Evolutionary conservation across 1,284 basidiomycete genomes (phyloP), one percentile per base, ranked within the genome.

Genomic region (Cerrena zonata): DNA sequence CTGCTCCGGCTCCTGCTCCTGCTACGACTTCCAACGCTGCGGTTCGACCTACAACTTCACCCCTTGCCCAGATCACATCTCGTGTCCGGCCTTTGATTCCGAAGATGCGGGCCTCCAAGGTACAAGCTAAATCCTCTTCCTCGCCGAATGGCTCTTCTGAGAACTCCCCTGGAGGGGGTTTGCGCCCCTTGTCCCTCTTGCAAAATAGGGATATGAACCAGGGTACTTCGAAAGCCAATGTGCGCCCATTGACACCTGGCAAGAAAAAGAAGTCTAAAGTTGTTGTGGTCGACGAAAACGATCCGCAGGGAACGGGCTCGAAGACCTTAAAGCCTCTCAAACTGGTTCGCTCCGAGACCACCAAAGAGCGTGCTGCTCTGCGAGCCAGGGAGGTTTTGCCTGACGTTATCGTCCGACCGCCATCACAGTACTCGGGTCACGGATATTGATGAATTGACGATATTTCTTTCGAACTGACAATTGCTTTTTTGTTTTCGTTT

Each of bases 171-270:
- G 67, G 63, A 2, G 58, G 60, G 12, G 77, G 77, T 57, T 72
- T 82, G 58, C 82, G 79, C 57, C 78, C 74, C 50, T 74, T 88
- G 56, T 75, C 78, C 30, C 74, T 89, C 58, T 73, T 88, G 65
- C 75, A 79, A 65, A 76, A 82, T 56, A 78, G 78, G 56, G 70
- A 76, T 62, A 58, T 66, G 47, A 80, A 77, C 60, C 57, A 55
- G 48, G 56, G 48, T 53, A 38, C 50, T 23, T 22, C 41, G 21
- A 56, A 34, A 48, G 51, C 58, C 47, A 66, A 66, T 7, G 79
- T 75, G 47, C 77, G 73, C 51, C 80, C 80, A 55, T 73, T 84
- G 52, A 59, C 70, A 57, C 66, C 83, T 52, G 73, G 73, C 53
- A 81, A 79, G 71, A 63, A 62, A 58, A 71, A 59, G 43, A n/a